Evolutionary conservation across 495 filamentous ascomycete genomes (phyloP), one percentile per base, ranked within the genome.

Genomic region (Lasiosphaeria hispida): DNA sequence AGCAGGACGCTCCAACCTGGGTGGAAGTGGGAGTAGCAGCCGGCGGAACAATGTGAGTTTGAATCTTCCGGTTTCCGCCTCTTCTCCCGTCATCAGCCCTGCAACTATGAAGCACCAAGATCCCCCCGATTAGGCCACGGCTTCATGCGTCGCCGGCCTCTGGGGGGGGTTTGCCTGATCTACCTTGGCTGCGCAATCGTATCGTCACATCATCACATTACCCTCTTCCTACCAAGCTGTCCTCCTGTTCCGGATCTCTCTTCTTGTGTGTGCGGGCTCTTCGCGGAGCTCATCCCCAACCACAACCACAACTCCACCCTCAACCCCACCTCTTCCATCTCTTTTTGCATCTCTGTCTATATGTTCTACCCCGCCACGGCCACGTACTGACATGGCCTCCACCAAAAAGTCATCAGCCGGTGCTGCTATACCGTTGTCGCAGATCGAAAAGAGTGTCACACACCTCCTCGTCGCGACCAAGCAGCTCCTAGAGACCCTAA

Each of bases 361-460:
- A 15, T 37, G 23, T n/a, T 42, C 52, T 17, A 34, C 48, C 33
- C n/a, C 35, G 19, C 19, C 15, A 9, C 13, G 18, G 41, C 10
- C 53, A 30, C 30, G 30, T 58, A 44, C 50, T 63, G 47, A 66
- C 49, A 68, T 68, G 63, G 52, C 41, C 17, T 55, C 58, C 14
- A 38, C 61, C 36, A 61, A 61, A 65, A 62, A 81, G 72, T 72
- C 78, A 58, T 72, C 76, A 56, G 73, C 71, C 57, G 68, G 72
- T 49, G 58, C 74, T 18, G 70, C 71, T 37, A 72, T 78, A 51
- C 80, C 80, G 63, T 82, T 96, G 39, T 94, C 90, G 35, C 89
- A 92, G 68, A 98, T 98, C 77, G 94, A 98, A 75, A 96, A 96
- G 74, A 96, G 92, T 67, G 94, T 98, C 19, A 98, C 94, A 9